Conservation (phyloP, 257 asterid genomes). For the Solanum appendiculatum region DNA sequence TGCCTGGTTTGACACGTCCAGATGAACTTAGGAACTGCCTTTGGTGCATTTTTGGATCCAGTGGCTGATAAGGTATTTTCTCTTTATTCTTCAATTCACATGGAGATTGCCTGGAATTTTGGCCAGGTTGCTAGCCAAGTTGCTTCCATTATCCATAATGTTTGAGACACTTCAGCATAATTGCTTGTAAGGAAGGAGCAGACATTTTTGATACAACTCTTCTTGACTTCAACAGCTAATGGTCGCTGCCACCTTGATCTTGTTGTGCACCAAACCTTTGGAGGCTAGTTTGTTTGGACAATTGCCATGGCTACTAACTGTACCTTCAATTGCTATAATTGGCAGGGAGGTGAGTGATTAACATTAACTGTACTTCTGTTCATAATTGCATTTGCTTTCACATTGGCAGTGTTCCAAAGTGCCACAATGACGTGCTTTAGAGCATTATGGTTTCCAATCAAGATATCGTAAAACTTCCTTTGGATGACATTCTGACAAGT, state of each 20-base stretch:
- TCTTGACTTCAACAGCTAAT: conserved; percentile 58
- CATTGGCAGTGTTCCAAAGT: neutral
- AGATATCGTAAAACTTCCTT: neutral
- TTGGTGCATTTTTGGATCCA: conserved; percentile 99
- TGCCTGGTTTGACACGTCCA: conserved; percentile 19
- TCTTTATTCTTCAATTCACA: neutral
- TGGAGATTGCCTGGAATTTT: neutral
- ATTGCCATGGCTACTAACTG: conserved; percentile 72
- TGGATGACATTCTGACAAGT: neutral
- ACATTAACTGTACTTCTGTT: neutral
- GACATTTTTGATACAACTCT: neutral
- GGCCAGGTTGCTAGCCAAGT: neutral
- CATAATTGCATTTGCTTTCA: neutral
- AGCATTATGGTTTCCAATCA: neutral
- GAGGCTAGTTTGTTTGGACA: conserved; percentile 66
- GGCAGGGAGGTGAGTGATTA: conserved; percentile 77
- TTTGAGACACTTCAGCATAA: neutral
- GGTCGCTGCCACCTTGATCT: conserved; percentile 95
- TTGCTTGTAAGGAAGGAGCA: neutral
- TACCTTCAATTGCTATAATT: conserved; percentile 85
- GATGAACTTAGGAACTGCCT: conserved; percentile 90
- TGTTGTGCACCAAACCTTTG: conserved; percentile 76
- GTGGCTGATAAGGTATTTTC: conserved; percentile 92
- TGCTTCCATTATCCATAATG: neutral
- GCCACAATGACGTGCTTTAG: neutral